Evolutionary conservation across 1,139 yeast species (phyloP).

Genomic region (Candida sanyaensis): DNA sequence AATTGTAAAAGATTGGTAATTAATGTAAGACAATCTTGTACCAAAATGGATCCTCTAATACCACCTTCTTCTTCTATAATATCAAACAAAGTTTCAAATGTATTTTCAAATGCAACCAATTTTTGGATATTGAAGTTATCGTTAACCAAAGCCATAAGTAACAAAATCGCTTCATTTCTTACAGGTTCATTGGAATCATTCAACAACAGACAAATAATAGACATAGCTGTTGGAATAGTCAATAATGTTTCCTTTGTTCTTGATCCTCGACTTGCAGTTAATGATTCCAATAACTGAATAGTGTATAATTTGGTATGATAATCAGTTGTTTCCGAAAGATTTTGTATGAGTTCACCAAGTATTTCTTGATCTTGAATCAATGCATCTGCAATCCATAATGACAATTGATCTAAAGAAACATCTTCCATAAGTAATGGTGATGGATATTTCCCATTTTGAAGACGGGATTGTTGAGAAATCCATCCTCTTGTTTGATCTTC

Average conservation of each 20-base stretch:
- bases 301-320: slow-evolving; percentile 81
- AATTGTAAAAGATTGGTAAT: slow-evolving; percentile 72
- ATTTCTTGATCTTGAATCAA: slow-evolving; percentile 69
- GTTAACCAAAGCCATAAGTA: slow-evolving; percentile 81
- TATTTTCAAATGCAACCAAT: slow-evolving; percentile 90
- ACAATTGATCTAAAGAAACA: slow-evolving; percentile 74
- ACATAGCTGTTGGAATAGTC: slow-evolving; percentile 75
- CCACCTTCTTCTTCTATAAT: slow-evolving; percentile 90
- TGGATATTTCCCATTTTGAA: slow-evolving; percentile 80
- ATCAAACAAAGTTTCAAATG: slow-evolving; percentile 77
- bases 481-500: slow-evolving; percentile 64
- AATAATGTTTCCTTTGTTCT: slow-evolving; percentile 76
- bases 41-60: slow-evolving; percentile 83
- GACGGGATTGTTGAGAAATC: slow-evolving; percentile 75
- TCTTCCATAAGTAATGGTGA: slow-evolving; percentile 71
- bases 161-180: slow-evolving; percentile 80
- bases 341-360: slow-evolving; percentile 57
- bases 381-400: slow-evolving; percentile 95
- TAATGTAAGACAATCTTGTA: slow-evolving; percentile 83
- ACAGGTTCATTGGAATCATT: slow-evolving; percentile 85
- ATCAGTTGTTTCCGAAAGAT: slow-evolving; percentile 54
- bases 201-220: slow-evolving; percentile 68
- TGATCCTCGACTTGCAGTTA: slow-evolving; percentile 73
- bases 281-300: slow-evolving; percentile 80
- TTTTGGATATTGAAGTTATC: slow-evolving; percentile 88